phyloP scores from a whole-genome alignment of 441 rosid genomes.

The Erodium chrysanthum region DNA sequence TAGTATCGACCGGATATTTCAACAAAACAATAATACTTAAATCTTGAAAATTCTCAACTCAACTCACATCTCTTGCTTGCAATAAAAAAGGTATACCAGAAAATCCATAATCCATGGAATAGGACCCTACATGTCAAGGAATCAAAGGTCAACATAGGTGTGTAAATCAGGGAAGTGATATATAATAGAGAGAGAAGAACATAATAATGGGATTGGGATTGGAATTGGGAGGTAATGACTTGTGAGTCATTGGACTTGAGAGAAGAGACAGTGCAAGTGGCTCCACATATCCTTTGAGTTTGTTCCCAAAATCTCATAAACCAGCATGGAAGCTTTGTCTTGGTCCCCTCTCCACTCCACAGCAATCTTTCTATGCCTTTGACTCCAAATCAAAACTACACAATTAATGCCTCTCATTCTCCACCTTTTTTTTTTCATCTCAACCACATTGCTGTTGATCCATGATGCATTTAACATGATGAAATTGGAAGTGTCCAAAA shows the following conservation, averaged over 20 bases:
- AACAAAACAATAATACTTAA: neutral
- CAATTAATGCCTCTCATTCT: neutral
- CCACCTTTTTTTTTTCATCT: neutral
- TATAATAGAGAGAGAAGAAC: neutral
- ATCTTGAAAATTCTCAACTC: neutral
- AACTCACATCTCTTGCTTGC: neutral
- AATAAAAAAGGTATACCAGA: neutral
- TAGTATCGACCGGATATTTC: neutral
- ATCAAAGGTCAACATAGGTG: conserved; percentile 1
- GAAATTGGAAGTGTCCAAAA: no score
- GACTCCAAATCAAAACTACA: neutral
- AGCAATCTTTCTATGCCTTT: neutral
- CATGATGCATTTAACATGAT: no score
- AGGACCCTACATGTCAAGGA: conserved; percentile 7
- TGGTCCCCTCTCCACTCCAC: conserved; percentile 7
- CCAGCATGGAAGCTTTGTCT: conserved; percentile 9
- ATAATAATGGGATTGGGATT: neutral
- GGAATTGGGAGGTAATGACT: neutral
- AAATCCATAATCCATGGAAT: neutral
- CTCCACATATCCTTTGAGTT: neutral
- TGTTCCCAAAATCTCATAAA: conserved; percentile 6
- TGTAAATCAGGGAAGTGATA: conserved; percentile 1
- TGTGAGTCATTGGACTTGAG: conserved; percentile 6
- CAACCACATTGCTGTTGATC: neutral
- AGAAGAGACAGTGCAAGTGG: conserved; percentile 5